Evolutionary conservation across 176 grass and related monocot genomes (phyloP), one percentile per base, ranked within the genome.

Genomic region (Saccharum officinarum): DNA sequence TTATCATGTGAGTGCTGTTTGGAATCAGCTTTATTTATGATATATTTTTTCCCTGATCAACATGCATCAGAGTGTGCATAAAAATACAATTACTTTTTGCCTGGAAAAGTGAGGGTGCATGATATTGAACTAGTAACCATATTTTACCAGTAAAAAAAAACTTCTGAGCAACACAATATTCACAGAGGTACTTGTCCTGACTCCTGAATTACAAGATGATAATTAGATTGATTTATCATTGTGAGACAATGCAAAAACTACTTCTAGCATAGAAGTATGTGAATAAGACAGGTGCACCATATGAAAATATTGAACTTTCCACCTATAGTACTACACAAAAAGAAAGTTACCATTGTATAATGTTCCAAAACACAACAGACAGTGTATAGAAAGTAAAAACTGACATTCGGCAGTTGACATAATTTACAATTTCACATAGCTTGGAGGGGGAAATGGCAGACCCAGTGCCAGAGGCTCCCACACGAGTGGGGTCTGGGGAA

Each of bases 141-240:
- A 72, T 37, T 84, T 36, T 69, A 77, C 62, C 62, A 66, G n/a
- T 69, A 55, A 13, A 62, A 77, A 37, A 40, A 31, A 41, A 77
- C 23, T 22, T 38, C 40, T 38, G 62, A 68, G 63, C 10, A 82
- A 10, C 2, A 67, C 47, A 76, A 33, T 49, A 55, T 31, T 33
- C 42, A 25, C 44, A 26, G 30, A 68, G 31, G 73, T 55, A 84
- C 42, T 61, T 37, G 17, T 65, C 70, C 57, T 8, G 22, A 42
- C n/a, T 55, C 3, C 25, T 63, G 2, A 83, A 47, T 30, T 71
- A 71, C n/a, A 82, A 52, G 41, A 39, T 36, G 39, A 41, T 3
- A 38, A 42, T 45, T 22, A 7, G 17, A 57, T 83, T 49, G 28
- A 0, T 30, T 28, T 16, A 50, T 76, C 26, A 30, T 55, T 11